Evolutionary conservation across 208 protist species (phyloP).

Genomic region (Leishmania amazonensis): DNA sequence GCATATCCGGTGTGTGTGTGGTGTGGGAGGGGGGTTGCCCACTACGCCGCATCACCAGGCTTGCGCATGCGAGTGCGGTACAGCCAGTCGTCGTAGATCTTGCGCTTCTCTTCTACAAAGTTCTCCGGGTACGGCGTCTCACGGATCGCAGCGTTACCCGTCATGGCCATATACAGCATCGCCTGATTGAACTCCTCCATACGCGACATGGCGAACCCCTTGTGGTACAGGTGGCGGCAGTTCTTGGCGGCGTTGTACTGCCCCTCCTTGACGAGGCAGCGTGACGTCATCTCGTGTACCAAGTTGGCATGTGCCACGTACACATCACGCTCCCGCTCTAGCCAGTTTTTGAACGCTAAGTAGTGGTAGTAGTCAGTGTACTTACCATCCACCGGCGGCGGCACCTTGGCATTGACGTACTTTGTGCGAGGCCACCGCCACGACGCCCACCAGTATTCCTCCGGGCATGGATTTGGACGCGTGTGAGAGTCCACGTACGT

Average conservation of each 20-base stretch:
- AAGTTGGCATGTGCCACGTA: slow-evolving; percentile 80
- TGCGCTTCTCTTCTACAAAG: slow-evolving; percentile 87
- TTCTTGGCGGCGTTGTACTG: slow-evolving; percentile 92
- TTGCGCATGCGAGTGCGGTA: slow-evolving; percentile 85
- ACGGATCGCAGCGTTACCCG: slow-evolving; percentile 81
- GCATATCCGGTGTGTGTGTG: background rate
- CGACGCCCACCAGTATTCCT: slow-evolving; percentile 83
- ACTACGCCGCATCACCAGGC: slow-evolving; percentile 62
- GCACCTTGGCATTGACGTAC: slow-evolving; percentile 87
- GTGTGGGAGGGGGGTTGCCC: background rate
- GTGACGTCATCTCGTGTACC: slow-evolving; percentile 74
- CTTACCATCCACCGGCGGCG: slow-evolving; percentile 76
- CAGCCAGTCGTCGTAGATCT: slow-evolving; percentile 90
- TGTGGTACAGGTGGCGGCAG: slow-evolving; percentile 82
- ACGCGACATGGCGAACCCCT: slow-evolving; percentile 81
- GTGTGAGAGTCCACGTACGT: slow-evolving; percentile 77
- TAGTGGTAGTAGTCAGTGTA: slow-evolving; percentile 90
- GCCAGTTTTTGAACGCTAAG: slow-evolving; percentile 81
- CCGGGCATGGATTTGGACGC: slow-evolving; percentile 78
- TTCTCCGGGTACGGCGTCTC: slow-evolving; percentile 85
- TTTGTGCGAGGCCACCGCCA: slow-evolving; percentile 83
- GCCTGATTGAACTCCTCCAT: slow-evolving; percentile 87
- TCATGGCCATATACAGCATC: slow-evolving; percentile 87
- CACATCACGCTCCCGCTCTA: slow-evolving; percentile 79
- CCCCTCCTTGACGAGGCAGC: slow-evolving; percentile 80